phyloP scores from a whole-genome alignment of 2,329 filamentous ascomycete species.

The Tolypocladium tropicale region DNA sequence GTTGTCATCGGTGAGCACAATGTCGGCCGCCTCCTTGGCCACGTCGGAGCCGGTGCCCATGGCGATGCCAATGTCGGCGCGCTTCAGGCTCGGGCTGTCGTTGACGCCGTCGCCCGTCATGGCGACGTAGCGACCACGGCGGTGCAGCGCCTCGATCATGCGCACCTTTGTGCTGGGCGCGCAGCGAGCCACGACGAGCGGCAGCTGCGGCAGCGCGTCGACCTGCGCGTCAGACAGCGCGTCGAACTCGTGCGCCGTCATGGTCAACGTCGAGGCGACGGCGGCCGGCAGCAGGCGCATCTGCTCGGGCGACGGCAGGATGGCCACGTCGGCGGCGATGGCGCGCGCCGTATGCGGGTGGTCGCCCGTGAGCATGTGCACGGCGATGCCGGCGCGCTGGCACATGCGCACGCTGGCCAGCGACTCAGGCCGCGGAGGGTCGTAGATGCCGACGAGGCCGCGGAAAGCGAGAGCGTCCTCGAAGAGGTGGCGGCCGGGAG shows the following conservation, averaged over 20 bases:
- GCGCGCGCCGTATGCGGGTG: conserved; percentile 55
- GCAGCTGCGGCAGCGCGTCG: conserved; percentile 50
- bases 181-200: conserved; percentile 59
- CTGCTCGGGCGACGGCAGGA: conserved; percentile 34
- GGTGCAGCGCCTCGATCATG: conserved; percentile 64
- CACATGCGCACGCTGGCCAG: conserved; percentile 46
- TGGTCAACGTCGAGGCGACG: conserved; percentile 50
- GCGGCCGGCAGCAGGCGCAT: conserved; percentile 42
- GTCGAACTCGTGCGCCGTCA: conserved; percentile 57
- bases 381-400: conserved; percentile 50
- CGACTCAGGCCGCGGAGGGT: conserved; percentile 60
- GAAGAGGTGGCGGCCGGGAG: conserved; percentile 41
- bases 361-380: conserved; percentile 65
- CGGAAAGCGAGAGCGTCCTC: conserved; percentile 56
- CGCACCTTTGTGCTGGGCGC: conserved; percentile 62
- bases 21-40: conserved; percentile 56
- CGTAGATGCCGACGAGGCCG: conserved; percentile 63
- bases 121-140: conserved; percentile 53
- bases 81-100: conserved; percentile 58
- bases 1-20: conserved; percentile 64
- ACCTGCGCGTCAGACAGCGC: conserved; percentile 53
- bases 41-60: conserved; percentile 64
- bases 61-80: conserved; percentile 60
- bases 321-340: conserved; percentile 54
- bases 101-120: conserved; percentile 69